These are phyloP conservation scores for Vinca minor DNA, from an alignment of 257 asterid genomes.

Conservation along the genomic window DNA sequence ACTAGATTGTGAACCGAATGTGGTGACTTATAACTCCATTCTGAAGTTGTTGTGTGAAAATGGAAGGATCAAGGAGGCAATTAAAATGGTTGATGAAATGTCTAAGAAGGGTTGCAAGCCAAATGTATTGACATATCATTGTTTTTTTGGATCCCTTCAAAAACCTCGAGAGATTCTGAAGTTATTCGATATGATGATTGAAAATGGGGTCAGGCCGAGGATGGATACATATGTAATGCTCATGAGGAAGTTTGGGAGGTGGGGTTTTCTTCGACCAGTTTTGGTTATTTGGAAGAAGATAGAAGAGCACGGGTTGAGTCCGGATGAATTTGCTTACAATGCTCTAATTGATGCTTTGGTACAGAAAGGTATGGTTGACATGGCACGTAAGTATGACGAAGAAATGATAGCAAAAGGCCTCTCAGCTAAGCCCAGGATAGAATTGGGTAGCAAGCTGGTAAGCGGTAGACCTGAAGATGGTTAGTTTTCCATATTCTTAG, in stretches of 20 bases:
- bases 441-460: too few relatives aligned
- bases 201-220: too few relatives aligned
- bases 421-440: too few relatives aligned
- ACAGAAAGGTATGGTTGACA: conserved; percentile 75
- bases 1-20: too few relatives aligned
- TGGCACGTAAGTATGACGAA: conserved; percentile 69
- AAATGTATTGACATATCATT: conserved; percentile 56
- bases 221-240: too few relatives aligned
- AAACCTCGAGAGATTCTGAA: conserved; percentile 69
- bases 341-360: too few relatives aligned
- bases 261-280: conserved; percentile 93
- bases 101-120: too few relatives aligned
- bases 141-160: conserved; percentile 60
- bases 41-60: conserved; percentile 71
- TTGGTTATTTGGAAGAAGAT: conserved; percentile 63
- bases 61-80: conserved; percentile 69
- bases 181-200: too few relatives aligned
- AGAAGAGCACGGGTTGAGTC: conserved; percentile 67
- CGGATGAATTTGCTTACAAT: conserved; percentile 74
- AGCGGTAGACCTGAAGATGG: too few relatives aligned
- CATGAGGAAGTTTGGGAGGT: conserved; percentile 89
- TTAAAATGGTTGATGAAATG: conserved; percentile 51
- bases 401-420: conserved; percentile 81
- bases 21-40: too few relatives aligned
- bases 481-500: too few relatives aligned